Evolutionary conservation across 2,329 filamentous ascomycete species (phyloP), one percentile per base, ranked within the genome.

Genomic region (Penicillium sp.): DNA sequence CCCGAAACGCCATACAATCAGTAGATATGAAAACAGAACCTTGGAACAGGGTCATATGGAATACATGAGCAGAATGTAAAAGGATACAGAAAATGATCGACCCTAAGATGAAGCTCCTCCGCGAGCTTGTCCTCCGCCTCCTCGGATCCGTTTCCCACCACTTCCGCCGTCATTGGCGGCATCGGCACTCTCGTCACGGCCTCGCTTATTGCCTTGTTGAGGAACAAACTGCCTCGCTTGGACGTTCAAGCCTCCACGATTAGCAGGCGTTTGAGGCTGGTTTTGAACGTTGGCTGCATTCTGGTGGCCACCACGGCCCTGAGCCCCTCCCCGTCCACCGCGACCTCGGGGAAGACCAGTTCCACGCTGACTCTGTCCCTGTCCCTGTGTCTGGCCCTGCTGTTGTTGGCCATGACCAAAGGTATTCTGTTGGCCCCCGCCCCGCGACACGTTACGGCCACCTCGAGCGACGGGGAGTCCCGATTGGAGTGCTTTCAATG

Each of bases 211-310:
- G 18, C 77, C 76, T 13, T 10, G 31, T 20, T 75, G 73, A 23
- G 78, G 78, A 55, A 80, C 77, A 46, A 82, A 81, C 40, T 77
- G 76, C 11, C 69, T 69, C 18, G 73, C 77, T 9, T 69, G 66
- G 2, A 74, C 72, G 58, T 76, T 80, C 29, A 80, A 58, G 9
- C 49, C 68, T n/a, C 66, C 63, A 18, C 74, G 61, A 18, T 61
- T 62, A 23, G 62, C 59, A 10, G 63, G 56, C 39, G 59, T 59
- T 42, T 64, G 66, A 11, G 52, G 54, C 35, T 63, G 63, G 6
- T 39, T 47, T 22, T 50, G 50, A 35, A 58, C 56, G 31, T 34
- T 34, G 2, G 55, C 24, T 6, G 65, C 64, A 45, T 71, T 71
- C 40, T 72, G 73, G 38, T 68, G 64, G 20, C 65, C 66, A 28